A percentile compares a stretch with the other conserved stretches of the same genome.
Evolutionary conservation across 1,284 basidiomycete genomes (phyloP).

Genomic region (Amylostereum chailletii): DNA sequence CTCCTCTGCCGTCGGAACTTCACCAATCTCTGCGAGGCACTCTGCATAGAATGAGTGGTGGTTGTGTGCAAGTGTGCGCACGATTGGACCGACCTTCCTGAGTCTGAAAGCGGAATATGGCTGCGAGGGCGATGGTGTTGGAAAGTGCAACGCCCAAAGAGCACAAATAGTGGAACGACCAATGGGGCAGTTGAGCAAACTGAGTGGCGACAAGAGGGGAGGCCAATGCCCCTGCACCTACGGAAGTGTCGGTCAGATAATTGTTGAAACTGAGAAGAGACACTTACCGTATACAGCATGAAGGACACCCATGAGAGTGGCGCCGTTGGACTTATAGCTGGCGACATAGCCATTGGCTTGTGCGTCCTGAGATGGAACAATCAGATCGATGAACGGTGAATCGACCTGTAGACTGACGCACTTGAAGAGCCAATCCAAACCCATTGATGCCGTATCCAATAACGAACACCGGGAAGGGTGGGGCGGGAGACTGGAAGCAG

Average conservation of each 20-base stretch:
- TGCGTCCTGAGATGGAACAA: constrained; percentile 30
- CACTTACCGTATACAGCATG: constrained; percentile 37
- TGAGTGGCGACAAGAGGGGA: constrained; percentile 59
- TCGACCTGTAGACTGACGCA: constrained; percentile 11
- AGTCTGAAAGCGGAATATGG: constrained; percentile 44
- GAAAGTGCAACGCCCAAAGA: constrained; percentile 46
- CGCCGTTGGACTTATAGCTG: constrained; percentile 32
- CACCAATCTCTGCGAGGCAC: constrained; percentile 25
- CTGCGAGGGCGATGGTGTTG: constrained; percentile 33
- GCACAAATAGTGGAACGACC: constrained; percentile 60
- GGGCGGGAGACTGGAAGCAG: constrained; percentile 43
- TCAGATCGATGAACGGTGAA: background rate
- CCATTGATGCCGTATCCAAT: constrained; percentile 53
- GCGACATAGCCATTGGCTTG: constrained; percentile 50
- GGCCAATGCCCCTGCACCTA: constrained; percentile 50
- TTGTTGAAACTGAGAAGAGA: background rate
- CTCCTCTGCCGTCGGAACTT: constrained; percentile 5
- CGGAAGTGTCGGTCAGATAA: background rate
- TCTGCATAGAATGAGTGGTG: constrained; percentile 12
- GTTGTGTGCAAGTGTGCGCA: background rate
- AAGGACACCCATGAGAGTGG: constrained; percentile 53
- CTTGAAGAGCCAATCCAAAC: constrained; percentile 50
- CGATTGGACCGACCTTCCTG: constrained; percentile 37
- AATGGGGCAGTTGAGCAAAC: constrained; percentile 39
- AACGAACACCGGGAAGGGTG: constrained; percentile 58